Evolutionary conservation across 1,139 yeast species (phyloP), one percentile per base, ranked within the genome.

Genomic region (Saccharomyces uvarum): DNA sequence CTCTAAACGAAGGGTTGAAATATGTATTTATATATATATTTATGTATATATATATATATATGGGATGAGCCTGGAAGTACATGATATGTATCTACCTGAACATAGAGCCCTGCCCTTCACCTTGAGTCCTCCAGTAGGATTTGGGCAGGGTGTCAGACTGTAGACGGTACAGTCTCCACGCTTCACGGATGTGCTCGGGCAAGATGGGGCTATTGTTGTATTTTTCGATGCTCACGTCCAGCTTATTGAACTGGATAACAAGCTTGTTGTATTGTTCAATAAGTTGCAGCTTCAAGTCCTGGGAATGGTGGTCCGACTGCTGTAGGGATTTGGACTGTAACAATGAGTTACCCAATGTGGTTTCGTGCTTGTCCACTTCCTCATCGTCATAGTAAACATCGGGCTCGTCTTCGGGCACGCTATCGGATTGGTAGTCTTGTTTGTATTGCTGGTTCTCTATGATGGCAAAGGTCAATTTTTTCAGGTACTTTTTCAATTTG

Each of bases 101-200:
- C 75, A 85, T 69, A 64, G 77, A 67, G 0, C 95, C 93, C 62
- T 83, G 85, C 2, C 83, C 81, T 49, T 80, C 87, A 1, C 95
- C 95, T 65, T 85, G 88, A n/a, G 77, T 70, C 57, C 90, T 74
- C 88, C 91, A 86, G 21, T 82, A 81, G 11, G 78, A 77, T 24
- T 81, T 75, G 2, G 85, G 81, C 2, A 86, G 81, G n/a, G 80
- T 75, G 14, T 86, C 83, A 54, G 78, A 81, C 63, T 89, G 96
- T 49, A 77, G 60, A 59, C 81, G 80, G 63, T 83, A 85, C 53
- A 87, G 68, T 59, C 96, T 74, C 90, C 95, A 88, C 0, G 97
- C 97, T 64, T 89, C 96, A 49, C 95, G 74, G 47, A 91, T 77
- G 67, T 91, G 96, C 60, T 87, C 90, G 0, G 97, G 96, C 48